These are phyloP conservation scores for Aspergillus pseudoviridinutans DNA, from an alignment of 2,329 filamentous ascomycete species.

Conservation along the genomic window DNA sequence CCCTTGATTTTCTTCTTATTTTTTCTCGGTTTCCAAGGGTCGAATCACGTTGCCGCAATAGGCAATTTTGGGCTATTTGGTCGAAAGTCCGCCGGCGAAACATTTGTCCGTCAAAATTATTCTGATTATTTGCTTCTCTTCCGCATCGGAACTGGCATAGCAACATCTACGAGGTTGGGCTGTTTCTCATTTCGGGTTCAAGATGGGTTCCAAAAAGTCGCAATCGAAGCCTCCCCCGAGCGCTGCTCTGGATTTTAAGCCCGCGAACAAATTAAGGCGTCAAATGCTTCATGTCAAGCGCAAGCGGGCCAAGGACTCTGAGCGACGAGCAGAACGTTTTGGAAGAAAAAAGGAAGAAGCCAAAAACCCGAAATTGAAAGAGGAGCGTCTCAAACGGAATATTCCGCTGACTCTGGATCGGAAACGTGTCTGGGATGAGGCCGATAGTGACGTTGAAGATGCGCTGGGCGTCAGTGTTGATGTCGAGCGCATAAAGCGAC, in stretches of 20 bases:
- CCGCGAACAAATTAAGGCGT: slow-evolving; percentile 74
- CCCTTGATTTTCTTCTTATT: neutral
- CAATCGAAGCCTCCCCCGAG: slow-evolving; percentile 42
- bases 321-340: slow-evolving; percentile 72
- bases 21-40: neutral
- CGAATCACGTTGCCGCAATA: neutral
- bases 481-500: slow-evolving; percentile 46
- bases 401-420: slow-evolving; percentile 76
- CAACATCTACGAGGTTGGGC: neutral
- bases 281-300: slow-evolving; percentile 73
- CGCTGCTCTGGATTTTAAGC: slow-evolving; percentile 49
- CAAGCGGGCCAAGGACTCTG: slow-evolving; percentile 71
- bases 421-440: slow-evolving; percentile 87
- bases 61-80: neutral
- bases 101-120: slow-evolving; percentile 27
- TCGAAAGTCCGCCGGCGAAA: slow-evolving; percentile 8
- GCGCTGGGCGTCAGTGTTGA: slow-evolving; percentile 46
- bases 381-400: slow-evolving; percentile 71
- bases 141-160: neutral
- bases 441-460: slow-evolving; percentile 50
- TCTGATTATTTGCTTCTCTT: slow-evolving; percentile 20
- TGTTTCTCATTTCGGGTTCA: slow-evolving; percentile 1
- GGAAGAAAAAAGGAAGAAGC: slow-evolving; percentile 79
- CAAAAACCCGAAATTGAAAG: slow-evolving; percentile 71
- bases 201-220: slow-evolving; percentile 50